Evolutionary conservation across 1,284 basidiomycete species (phyloP), one percentile per base, ranked within the genome.

Genomic region (Irpex sp.): DNA sequence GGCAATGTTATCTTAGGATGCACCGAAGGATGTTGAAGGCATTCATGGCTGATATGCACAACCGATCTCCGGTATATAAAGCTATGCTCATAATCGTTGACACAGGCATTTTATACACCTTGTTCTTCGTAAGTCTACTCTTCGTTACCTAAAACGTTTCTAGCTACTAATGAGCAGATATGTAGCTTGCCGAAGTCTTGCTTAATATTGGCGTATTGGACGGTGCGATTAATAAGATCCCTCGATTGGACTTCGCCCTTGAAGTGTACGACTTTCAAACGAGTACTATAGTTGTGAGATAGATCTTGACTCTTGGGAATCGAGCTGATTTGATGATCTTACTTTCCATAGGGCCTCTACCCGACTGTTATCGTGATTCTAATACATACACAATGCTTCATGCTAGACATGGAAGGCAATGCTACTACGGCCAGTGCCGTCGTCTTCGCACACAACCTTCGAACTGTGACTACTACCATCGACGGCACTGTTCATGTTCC

Each of bases 61-160:
- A 11, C 59, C 50, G 19, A 36, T 43, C 67, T 6, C 61, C 65
- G n/a, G 60, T 59, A 9, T 53, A 65, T 58, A 60, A 57, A 26
- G 46, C 65, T 31, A 68, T 68, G 67, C 15, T 63, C 6, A 50
- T 68, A n/a, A 58, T 68, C 37, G 37, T 68, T 31, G 67, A 68
- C 49, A 63, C 67, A 6, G 67, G 67, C n/a, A 49, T 65, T 13
- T 21, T 62, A 3, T 65, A 65, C 58, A 56, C 59, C 26, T 57
- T 65, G 2, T 65, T 65, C n/a, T 65, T 65, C 54, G 63, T 65
- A 49, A n/a, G 63, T 60, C 33, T 39, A n/a, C n/a, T 11, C 13
- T 39, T 11, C 13, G 6, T 11, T 6, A 15, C 15, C 39, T 51
- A n/a, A n/a, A n/a, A n/a, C n/a, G n/a, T n/a, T n/a, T n/a, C n/a